A percentile compares a stretch with the other conserved stretches of the same genome.
Conservation (phyloP, 805 yeast species). For the Myxozyma udenii region DNA sequence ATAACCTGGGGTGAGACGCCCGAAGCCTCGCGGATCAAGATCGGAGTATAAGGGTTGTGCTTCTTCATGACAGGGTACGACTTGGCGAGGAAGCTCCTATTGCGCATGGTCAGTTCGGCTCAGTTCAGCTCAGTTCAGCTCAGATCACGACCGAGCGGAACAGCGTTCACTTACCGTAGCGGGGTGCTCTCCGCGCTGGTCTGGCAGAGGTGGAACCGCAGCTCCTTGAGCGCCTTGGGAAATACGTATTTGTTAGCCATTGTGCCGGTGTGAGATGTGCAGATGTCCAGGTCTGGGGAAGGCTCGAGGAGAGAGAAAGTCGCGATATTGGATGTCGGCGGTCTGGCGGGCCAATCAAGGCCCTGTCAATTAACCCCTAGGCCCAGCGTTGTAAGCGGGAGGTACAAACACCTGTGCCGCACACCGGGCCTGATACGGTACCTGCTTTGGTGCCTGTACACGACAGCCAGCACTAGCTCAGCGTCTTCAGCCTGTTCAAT, state of each 20-base stretch:
- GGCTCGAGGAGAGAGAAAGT: too few species aligned
- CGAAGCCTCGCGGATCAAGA: conserved; percentile 71
- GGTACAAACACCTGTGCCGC: too few species aligned
- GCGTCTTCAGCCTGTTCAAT: too few species aligned
- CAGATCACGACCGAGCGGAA: too few species aligned
- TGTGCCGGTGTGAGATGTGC: too few species aligned
- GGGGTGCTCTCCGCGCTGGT: conserved; percentile 69
- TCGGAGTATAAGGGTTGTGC: conserved; percentile 64
- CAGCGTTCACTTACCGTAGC: conserved; percentile 45
- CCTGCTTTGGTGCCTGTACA: too few species aligned
- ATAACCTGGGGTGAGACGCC: conserved; percentile 71
- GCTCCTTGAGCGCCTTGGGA: conserved; percentile 61
- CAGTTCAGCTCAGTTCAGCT: neutral
- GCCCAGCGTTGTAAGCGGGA: too few species aligned
- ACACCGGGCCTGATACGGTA: too few species aligned
- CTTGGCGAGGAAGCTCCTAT: conserved; percentile 57
- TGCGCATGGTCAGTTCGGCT: neutral
- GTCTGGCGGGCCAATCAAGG: neutral
- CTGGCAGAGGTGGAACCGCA: conserved; percentile 72
- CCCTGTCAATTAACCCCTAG: neutral
- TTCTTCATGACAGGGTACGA: conserved; percentile 65
- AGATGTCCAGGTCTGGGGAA: neutral
- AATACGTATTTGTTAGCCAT: conserved; percentile 41
- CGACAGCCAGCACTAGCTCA: too few species aligned
- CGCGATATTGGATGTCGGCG: too few species aligned